phyloP scores from a whole-genome alignment of 352 stramenopile genomes.

The Thraustotheca clavata region DNA sequence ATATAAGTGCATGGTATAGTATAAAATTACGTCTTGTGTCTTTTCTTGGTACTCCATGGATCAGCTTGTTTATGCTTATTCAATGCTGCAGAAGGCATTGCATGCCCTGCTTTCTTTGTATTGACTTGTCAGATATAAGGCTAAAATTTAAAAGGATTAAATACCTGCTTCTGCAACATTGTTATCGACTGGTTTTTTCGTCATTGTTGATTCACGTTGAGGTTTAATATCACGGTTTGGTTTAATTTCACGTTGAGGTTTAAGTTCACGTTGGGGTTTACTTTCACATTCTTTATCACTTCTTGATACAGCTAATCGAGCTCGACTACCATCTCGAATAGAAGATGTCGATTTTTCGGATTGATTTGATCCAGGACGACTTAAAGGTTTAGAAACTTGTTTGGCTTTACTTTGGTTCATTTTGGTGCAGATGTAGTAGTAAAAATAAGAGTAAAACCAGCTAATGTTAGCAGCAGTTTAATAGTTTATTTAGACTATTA shows the following conservation, averaged over 20 bases:
- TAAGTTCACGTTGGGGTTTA: background rate
- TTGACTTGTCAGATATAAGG: too few relatives aligned
- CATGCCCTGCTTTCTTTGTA: slow-evolving; percentile 12
- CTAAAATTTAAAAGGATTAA: too few relatives aligned
- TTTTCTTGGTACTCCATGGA: slow-evolving; percentile 64
- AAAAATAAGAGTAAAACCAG: too few relatives aligned
- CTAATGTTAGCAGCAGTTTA: too few relatives aligned
- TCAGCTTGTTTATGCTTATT: slow-evolving; percentile 71
- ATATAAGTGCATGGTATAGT: background rate
- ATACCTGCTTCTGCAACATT: background rate
- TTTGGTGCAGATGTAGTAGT: too few relatives aligned
- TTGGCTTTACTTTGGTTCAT: too few relatives aligned
- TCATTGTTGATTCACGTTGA: background rate
- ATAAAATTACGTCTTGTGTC: slow-evolving; percentile 52
- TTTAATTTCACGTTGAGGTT: background rate
- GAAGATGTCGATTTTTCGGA: background rate
- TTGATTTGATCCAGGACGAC: background rate
- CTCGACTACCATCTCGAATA: slow-evolving; percentile 11
- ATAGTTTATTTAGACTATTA: too few relatives aligned
- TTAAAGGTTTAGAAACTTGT: too few relatives aligned
- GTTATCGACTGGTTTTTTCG: background rate
- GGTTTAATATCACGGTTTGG: too few relatives aligned
- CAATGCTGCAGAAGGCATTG: slow-evolving; percentile 42
- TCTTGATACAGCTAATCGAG: background rate
- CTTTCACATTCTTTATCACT: background rate